These are phyloP conservation scores for Naganishia antarctica DNA, from an alignment of 768 basidiomycete species.

Conservation along the genomic window DNA sequence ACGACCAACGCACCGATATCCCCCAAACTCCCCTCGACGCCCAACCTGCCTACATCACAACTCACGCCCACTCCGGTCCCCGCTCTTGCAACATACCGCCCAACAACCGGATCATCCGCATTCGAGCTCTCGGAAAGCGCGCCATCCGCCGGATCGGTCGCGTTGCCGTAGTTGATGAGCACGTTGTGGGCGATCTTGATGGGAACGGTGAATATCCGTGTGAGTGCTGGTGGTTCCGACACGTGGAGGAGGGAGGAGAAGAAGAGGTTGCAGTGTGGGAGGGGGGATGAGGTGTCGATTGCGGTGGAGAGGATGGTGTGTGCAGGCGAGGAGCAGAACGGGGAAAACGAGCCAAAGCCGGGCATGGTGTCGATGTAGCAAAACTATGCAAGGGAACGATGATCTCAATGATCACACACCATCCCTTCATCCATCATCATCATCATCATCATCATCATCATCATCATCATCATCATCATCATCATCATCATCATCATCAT, in stretches of 20 bases:
- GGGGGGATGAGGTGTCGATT: conserved; percentile 67
- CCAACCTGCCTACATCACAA: conserved; percentile 68
- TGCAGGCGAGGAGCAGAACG: conserved; percentile 24
- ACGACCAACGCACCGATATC: conserved; percentile 62
- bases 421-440: no score
- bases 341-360: conserved; percentile 26
- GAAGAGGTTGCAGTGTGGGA: conserved; percentile 93
- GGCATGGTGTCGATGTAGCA: conserved; percentile 4
- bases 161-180: conserved; percentile 32
- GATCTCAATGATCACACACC: no score
- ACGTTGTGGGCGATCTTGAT: not conserved
- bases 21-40: conserved; percentile 55
- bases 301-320: conserved; percentile 55
- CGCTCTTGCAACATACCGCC: conserved; percentile 53
- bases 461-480: no score
- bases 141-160: conserved; percentile 5
- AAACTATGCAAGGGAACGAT: not conserved
- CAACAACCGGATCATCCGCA: conserved; percentile 52
- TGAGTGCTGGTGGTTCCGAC: conserved; percentile 33
- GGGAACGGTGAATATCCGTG: conserved; percentile 34
- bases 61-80: conserved; percentile 76
- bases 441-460: no score
- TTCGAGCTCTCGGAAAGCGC: conserved; percentile 3
- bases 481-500: no score
- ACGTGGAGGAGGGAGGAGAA: conserved; percentile 65